Percentiles rank a stretch among this genome's conserved stretches.
These are phyloP conservation scores for Cladophialophora chaetospira DNA, from an alignment of 2,329 filamentous ascomycete genomes.

Conservation along the genomic window DNA sequence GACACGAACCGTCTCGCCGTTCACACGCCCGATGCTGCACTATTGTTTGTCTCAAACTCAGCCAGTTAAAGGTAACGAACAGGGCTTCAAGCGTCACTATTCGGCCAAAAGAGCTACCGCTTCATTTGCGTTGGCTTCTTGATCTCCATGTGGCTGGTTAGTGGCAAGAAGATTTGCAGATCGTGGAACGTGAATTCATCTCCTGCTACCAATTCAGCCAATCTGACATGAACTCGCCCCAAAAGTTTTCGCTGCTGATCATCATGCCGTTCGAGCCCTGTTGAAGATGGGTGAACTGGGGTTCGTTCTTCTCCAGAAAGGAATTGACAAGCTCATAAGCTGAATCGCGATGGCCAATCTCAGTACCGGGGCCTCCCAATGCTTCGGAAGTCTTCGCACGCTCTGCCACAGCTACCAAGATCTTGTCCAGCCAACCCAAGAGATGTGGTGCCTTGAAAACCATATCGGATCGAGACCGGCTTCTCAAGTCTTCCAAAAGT, in stretches of 20 bases:
- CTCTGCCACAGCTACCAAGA: slow-evolving; percentile 14
- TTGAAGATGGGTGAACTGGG: not conserved
- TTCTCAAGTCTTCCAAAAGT: not conserved
- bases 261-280: not conserved
- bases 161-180: too few relatives aligned
- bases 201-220: slow-evolving; percentile 26
- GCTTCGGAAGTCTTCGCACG: not conserved
- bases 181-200: too few relatives aligned
- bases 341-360: slow-evolving; percentile 1
- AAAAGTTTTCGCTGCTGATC: slow-evolving; percentile 10
- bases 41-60: too few relatives aligned
- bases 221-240: slow-evolving; percentile 26
- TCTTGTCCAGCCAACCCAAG: slow-evolving; percentile 18
- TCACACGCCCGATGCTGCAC: too few relatives aligned
- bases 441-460: slow-evolving; percentile 4
- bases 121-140: too few relatives aligned
- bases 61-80: too few relatives aligned
- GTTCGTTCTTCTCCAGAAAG: slow-evolving; percentile 9
- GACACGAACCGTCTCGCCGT: too few relatives aligned
- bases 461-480: not conserved
- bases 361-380: not conserved
- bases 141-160: too few relatives aligned
- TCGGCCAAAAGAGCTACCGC: too few relatives aligned
- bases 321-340: slow-evolving; percentile 27
- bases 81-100: too few relatives aligned